These are phyloP conservation scores for Parascedosporium putredinis DNA, from an alignment of 2,329 filamentous ascomycete genomes.

Conservation along the genomic window DNA sequence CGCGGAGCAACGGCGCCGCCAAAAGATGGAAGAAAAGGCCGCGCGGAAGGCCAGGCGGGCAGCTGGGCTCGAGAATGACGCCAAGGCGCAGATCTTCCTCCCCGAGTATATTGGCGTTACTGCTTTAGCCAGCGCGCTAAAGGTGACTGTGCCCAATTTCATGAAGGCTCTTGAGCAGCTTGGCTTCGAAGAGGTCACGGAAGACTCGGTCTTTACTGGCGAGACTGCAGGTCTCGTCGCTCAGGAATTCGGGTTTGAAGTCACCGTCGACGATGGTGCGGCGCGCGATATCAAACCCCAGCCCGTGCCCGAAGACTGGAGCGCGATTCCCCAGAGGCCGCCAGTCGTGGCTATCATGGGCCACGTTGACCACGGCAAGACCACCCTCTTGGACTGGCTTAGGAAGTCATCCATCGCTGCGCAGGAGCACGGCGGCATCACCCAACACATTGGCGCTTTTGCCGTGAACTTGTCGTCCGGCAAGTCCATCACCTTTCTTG, in stretches of 20 bases:
- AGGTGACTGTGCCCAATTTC: constrained; percentile 61
- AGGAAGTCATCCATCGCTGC: constrained; percentile 87
- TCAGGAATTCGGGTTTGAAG: constrained; percentile 86
- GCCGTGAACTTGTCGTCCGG: constrained; percentile 78
- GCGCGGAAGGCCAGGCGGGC: neutral
- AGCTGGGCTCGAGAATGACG: constrained; percentile 28
- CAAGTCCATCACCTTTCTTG: constrained; percentile 89
- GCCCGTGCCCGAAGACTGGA: constrained; percentile 57
- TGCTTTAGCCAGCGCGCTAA: constrained; percentile 66
- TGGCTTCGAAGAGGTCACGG: constrained; percentile 76
- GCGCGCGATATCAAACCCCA: constrained; percentile 61
- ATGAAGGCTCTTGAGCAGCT: constrained; percentile 67
- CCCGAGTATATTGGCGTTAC: constrained; percentile 89
- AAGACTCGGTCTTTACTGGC: constrained; percentile 78
- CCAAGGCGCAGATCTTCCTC: constrained; percentile 55
- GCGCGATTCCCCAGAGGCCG: constrained; percentile 61
- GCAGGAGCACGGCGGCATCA: constrained; percentile 91
- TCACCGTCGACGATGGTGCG: constrained; percentile 59
- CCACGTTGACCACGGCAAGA: constrained; percentile 97
- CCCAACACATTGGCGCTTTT: constrained; percentile 96
- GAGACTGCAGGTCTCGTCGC: constrained; percentile 86
- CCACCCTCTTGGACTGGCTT: constrained; percentile 86
- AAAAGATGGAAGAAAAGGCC: constrained; percentile 24
- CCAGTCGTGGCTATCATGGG: constrained; percentile 99
- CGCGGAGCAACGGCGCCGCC: constrained; percentile 28